Evolutionary conservation across 257 asterid genomes (phyloP), one percentile per base, ranked within the genome.

Genomic region (Ophiorrhiza pumila): DNA sequence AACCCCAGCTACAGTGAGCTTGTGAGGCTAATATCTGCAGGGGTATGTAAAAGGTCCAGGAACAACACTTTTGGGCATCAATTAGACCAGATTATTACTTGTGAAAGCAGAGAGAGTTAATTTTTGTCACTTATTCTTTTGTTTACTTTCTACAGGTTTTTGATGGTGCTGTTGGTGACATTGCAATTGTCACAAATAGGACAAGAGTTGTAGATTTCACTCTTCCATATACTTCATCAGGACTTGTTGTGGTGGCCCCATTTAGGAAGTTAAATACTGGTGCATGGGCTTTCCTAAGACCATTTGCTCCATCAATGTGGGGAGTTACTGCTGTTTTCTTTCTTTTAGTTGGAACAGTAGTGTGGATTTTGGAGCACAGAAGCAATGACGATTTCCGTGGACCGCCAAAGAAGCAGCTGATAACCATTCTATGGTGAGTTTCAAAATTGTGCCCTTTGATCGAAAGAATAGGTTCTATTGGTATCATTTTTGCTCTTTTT

Each of bases 281-380:
- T 65, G 88, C 85, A 74, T 87, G 91, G 96, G 91, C 89, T 39
- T 89, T 89, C 63, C 62, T 87, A 58, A 83, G 78, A 39, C 96
- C 93, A 31, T 89, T 89, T 73, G 81, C 91, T 3, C 68, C 71
- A 27, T 76, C 78, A 50, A 72, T 85, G 76, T 89, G 96, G 96
- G 85, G 83, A 39, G 87, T 87, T 39, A 81, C 78, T 70, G 87
- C 88, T 61, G 73, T 66, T 74, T 84, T 79, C 62, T 87, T 87
- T 80, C 29, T 87, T n/a, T 22, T 87, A 20, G 83, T 89, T 64
- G 96, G 87, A 60, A 65, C 79, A 1, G 88, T 86, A 12, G 85
- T 89, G 47, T 89, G 96, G 96, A 80, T 83, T 75, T 80, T 89
- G 42, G 96, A 89, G 81, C 96, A 89, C 74, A 82, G 93, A 65